These are phyloP conservation scores for Wickerhamomyces alni DNA, from an alignment of 805 yeast species.

Conservation along the genomic window DNA sequence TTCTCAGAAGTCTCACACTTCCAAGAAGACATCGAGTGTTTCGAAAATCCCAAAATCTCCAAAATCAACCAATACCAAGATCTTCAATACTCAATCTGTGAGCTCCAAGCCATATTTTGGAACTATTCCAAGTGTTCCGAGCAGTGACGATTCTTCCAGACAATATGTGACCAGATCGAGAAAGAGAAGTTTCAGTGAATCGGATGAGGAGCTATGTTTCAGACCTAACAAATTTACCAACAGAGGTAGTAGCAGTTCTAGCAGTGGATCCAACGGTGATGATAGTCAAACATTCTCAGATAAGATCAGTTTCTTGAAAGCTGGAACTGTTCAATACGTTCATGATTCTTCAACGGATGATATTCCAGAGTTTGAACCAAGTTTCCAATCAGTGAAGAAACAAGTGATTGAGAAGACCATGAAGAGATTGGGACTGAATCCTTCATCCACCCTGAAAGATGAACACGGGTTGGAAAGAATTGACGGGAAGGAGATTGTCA, in stretches of 20 bases:
- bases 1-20: no score
- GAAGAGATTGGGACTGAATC: conserved; percentile 7
- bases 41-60: no score
- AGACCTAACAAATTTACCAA: no score
- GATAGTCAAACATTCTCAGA: no score
- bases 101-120: no score
- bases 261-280: no score
- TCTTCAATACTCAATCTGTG: no score
- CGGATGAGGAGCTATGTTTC: background rate
- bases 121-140: no score
- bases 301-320: conserved; percentile 7
- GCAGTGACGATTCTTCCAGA: background rate
- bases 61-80: no score
- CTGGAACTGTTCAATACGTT: conserved; percentile 14
- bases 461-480: conserved; percentile 3
- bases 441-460: conserved; percentile 8
- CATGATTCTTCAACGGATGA: conserved; percentile 10
- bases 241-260: no score
- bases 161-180: conserved; percentile 7
- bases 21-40: no score
- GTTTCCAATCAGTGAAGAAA: conserved; percentile 5
- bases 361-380: conserved; percentile 19
- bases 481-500: conserved; percentile 7
- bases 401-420: conserved; percentile 7
- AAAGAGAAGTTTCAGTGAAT: background rate